Conservation (phyloP, 371 early-diverging fungal genomes). For the Mortierella sp. region DNA sequence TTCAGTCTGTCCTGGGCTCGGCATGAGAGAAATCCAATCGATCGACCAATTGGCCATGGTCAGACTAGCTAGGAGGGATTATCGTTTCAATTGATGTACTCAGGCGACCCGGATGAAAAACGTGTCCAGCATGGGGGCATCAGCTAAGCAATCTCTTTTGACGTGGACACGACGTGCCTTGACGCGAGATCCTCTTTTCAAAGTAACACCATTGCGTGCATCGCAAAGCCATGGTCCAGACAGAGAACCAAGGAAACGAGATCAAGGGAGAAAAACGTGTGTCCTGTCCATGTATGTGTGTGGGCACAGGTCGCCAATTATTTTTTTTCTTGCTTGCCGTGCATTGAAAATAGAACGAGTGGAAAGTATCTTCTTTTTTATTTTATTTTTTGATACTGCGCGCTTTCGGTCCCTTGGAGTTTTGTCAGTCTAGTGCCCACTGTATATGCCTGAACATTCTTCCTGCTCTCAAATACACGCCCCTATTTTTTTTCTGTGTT, state of each 20-base stretch:
- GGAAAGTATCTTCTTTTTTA: background rate
- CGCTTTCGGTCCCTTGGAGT: slow-evolving; percentile 7
- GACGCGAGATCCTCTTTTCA: no score
- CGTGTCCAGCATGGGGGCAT: no score
- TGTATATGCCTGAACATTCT: background rate
- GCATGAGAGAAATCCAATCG: no score
- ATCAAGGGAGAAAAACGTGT: background rate
- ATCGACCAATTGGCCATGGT: no score
- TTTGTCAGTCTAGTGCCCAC: background rate
- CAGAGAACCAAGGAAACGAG: background rate
- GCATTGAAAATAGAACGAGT: background rate
- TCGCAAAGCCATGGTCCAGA: background rate
- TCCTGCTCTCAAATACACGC: background rate
- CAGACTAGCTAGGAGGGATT: no score
- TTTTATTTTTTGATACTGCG: background rate
- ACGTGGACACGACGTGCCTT: no score
- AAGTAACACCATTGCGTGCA: background rate
- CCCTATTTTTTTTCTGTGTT: background rate
- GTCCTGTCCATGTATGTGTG: background rate
- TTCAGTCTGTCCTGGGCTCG: no score
- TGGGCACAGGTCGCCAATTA: background rate
- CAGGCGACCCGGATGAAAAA: no score
- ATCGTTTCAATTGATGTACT: no score
- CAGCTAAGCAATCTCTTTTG: no score
- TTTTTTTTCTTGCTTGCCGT: background rate